Percentiles rank a stretch among this genome's conserved stretches.
Evolutionary conservation across 805 yeast genomes (phyloP).

Genomic region (Cyberlindnera maritima): DNA sequence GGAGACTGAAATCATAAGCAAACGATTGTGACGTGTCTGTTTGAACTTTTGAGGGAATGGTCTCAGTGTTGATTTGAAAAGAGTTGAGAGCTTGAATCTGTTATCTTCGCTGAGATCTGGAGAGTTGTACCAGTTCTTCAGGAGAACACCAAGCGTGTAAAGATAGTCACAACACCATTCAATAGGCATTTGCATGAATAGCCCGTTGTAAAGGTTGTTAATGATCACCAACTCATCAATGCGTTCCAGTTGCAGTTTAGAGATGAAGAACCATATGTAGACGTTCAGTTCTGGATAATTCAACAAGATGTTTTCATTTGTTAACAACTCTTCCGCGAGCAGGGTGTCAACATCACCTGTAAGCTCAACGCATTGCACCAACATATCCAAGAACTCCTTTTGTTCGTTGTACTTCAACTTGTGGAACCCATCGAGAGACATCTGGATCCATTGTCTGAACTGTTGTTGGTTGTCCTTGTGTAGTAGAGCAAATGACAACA

Average conservation of each 20-base stretch:
- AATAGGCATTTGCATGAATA: background rate
- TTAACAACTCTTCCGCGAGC: slow-evolving; percentile 7
- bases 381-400: slow-evolving; percentile 6
- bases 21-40: slow-evolving; percentile 6
- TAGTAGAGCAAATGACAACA: slow-evolving; percentile 7
- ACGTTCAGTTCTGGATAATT: slow-evolving; percentile 2
- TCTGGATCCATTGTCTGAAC: slow-evolving; percentile 13
- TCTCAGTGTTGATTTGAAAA: slow-evolving; percentile 5
- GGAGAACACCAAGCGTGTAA: background rate
- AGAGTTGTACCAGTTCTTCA: slow-evolving; percentile 4
- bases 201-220: slow-evolving; percentile 2
- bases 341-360: slow-evolving; percentile 11
- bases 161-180: slow-evolving; percentile 15
- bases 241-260: slow-evolving; percentile 1
- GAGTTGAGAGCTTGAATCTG: background rate
- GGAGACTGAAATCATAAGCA: slow-evolving; percentile 8
- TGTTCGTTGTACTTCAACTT: background rate
- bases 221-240: slow-evolving; percentile 6
- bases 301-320: slow-evolving; percentile 3
- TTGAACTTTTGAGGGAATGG: background rate
- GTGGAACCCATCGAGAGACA: slow-evolving; percentile 9
- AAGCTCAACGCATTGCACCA: slow-evolving; percentile 8
- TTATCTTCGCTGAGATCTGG: background rate
- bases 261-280: slow-evolving; percentile 13
- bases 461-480: slow-evolving; percentile 1